These are phyloP conservation scores for Amyloporia xantha DNA, from an alignment of 768 basidiomycete species.

Conservation along the genomic window DNA sequence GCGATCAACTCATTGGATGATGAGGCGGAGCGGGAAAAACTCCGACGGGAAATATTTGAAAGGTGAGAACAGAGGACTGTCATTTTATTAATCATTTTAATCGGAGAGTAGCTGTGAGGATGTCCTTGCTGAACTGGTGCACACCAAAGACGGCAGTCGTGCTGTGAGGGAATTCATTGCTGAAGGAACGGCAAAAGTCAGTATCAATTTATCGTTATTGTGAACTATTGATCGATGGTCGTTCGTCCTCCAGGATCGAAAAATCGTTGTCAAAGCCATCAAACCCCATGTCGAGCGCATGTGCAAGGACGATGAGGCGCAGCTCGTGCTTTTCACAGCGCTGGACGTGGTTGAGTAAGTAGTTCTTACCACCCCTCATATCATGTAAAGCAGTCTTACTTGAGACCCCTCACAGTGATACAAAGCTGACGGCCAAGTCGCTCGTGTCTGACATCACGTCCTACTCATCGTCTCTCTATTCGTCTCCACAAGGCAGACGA, in stretches of 20 bases:
- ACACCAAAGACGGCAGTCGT: conserved; percentile 87
- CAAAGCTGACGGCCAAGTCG: conserved; percentile 80
- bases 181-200: conserved; percentile 74
- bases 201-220: conserved; percentile 8
- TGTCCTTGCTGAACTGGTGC: conserved; percentile 84
- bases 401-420: conserved; percentile 51
- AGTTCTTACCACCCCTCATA: conserved; percentile 8
- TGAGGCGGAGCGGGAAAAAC: conserved; percentile 63
- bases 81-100: neutral
- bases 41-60: conserved; percentile 76
- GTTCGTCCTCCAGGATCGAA: conserved; percentile 77
- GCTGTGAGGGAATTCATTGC: conserved; percentile 83
- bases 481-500: conserved; percentile 69
- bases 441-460: conserved; percentile 64
- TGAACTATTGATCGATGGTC: no score
- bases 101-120: conserved; percentile 61
- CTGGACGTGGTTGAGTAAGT: conserved; percentile 87
- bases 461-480: conserved; percentile 49
- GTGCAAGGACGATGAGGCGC: conserved; percentile 85
- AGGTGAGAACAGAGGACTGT: conserved; percentile 38
- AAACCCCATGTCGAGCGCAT: conserved; percentile 89
- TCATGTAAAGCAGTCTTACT: neutral
- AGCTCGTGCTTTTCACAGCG: conserved; percentile 83
- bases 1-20: conserved; percentile 53
- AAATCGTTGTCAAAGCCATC: conserved; percentile 82